Conservation (phyloP, 2,329 filamentous ascomycete species). For the Nothophoma quercina region DNA sequence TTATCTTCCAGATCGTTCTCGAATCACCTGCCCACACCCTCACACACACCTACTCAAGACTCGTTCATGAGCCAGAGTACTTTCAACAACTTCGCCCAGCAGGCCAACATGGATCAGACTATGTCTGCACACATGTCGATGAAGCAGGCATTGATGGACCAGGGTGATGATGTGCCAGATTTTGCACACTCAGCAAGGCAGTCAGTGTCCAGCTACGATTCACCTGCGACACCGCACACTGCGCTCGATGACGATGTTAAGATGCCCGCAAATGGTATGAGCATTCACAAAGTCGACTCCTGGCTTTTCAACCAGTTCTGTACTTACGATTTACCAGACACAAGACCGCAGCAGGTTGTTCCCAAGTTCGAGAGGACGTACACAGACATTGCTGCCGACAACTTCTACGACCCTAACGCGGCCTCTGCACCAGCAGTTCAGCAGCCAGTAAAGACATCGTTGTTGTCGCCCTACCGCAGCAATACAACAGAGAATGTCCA, state of each 20-base stretch:
- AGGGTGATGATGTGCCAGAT: conserved; percentile 59
- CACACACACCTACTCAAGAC: conserved; percentile 62
- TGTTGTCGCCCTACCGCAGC: conserved; percentile 59
- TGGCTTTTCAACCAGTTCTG: conserved; percentile 71
- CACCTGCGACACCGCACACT: conserved; percentile 67
- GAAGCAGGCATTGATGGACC: conserved; percentile 65
- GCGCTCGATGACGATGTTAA: conserved; percentile 63
- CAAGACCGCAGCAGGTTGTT: conserved; percentile 50
- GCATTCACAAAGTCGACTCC: conserved; percentile 42
- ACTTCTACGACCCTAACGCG: conserved; percentile 79
- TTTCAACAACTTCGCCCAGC: conserved; percentile 57
- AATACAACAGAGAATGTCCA: conserved; percentile 65
- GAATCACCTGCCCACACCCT: conserved; percentile 63
- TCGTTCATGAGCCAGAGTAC: conserved; percentile 56
- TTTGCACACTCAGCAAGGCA: conserved; percentile 63
- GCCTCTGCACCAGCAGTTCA: conserved; percentile 57
- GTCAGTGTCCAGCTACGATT: conserved; percentile 68
- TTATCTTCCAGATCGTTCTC: conserved; percentile 53
- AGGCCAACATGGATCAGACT: conserved; percentile 52
- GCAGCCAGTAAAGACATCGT: conserved; percentile 58
- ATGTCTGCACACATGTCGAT: conserved; percentile 66
- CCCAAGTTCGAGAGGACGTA: conserved; percentile 87
- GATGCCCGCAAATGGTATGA: conserved; percentile 64
- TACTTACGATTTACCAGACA: conserved; percentile 68
- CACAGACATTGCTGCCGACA: conserved; percentile 84